These are phyloP conservation scores for Cylindrotheca fusiformis DNA, from an alignment of 108 stramenopile genomes.

Conservation along the genomic window DNA sequence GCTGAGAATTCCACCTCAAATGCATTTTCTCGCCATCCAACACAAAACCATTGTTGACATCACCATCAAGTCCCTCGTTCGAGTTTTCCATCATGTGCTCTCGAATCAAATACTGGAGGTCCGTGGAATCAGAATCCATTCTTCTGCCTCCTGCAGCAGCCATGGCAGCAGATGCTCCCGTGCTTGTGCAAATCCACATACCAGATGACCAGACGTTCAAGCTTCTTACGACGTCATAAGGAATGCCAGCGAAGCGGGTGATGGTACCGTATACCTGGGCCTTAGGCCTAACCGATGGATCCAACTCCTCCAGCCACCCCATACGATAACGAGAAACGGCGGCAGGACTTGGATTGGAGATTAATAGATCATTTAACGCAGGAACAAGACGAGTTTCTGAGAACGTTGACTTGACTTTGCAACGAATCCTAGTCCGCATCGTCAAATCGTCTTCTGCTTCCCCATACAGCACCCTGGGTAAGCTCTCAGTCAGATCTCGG, in stretches of 20 bases:
- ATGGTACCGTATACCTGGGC: slow-evolving; percentile 56
- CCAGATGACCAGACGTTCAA: slow-evolving; percentile 87
- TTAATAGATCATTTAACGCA: slow-evolving; percentile 92
- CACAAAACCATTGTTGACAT: slow-evolving; percentile 75
- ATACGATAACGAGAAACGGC: slow-evolving; percentile 90
- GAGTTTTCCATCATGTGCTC: slow-evolving; percentile 83
- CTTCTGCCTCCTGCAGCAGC: slow-evolving; percentile 84
- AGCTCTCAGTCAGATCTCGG: slow-evolving; percentile 64
- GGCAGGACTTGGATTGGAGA: slow-evolving; percentile 94
- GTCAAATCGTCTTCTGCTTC: slow-evolving; percentile 25
- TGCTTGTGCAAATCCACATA: slow-evolving; percentile 84
- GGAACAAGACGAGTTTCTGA: slow-evolving; percentile 93
- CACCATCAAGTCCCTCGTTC: slow-evolving; percentile 45
- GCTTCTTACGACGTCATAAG: slow-evolving; percentile 63
- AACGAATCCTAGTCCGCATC: slow-evolving; percentile 76
- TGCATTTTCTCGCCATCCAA: slow-evolving; percentile 69
- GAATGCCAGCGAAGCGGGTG: slow-evolving; percentile 69
- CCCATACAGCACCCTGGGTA: slow-evolving; percentile 77
- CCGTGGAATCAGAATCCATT: slow-evolving; percentile 64
- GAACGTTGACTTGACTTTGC: slow-evolving; percentile 88
- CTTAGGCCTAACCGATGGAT: slow-evolving; percentile 12
- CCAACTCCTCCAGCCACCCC: slow-evolving; percentile 60
- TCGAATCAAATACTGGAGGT: slow-evolving; percentile 92
- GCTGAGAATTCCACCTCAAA: slow-evolving; percentile 93
- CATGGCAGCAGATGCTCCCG: slow-evolving; percentile 92